phyloP scores from a whole-genome alignment of 352 stramenopile genomes.

The Phytophthora hibernalis region DNA sequence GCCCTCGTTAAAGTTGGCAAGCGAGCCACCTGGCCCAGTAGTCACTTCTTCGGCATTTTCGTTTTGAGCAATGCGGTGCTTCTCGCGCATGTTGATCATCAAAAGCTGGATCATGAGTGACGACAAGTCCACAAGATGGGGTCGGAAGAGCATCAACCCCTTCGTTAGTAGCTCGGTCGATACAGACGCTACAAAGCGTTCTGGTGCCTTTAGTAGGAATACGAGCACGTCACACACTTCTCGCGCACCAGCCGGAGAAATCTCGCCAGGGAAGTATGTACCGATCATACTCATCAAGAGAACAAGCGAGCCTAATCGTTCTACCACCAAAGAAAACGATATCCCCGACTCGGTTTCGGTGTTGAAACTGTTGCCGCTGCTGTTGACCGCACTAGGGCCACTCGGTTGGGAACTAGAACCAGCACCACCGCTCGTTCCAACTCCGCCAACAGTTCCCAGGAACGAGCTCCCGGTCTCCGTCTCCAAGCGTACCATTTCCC shows the following conservation, averaged over 20 bases:
- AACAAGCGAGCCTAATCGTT: constrained; percentile 73
- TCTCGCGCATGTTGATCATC: constrained; percentile 79
- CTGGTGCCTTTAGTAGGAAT: constrained; percentile 58
- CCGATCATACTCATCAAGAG: constrained; percentile 87
- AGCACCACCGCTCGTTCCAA: constrained; percentile 20
- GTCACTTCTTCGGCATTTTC: constrained; percentile 22
- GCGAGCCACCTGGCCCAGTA: constrained; percentile 42
- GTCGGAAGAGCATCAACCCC: constrained; percentile 84
- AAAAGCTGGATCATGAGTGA: constrained; percentile 78
- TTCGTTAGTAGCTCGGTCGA: constrained; percentile 83
- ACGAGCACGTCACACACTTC: constrained; percentile 88
- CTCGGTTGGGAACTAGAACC: constrained; percentile 23
- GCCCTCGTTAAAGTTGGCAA: constrained; percentile 37
- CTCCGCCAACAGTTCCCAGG: constrained; percentile 23
- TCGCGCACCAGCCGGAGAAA: constrained; percentile 71
- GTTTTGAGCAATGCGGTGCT: constrained; percentile 49
- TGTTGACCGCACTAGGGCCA: constrained; percentile 40
- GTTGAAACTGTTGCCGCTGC: constrained; percentile 25
- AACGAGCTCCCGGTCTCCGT: constrained; percentile 59
- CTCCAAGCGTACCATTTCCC: constrained; percentile 77
- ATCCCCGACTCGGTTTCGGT: constrained; percentile 19
- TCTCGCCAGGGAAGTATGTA: constrained; percentile 86
- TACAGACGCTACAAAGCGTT: constrained; percentile 68
- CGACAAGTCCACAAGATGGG: constrained; percentile 82
- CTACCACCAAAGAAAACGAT: constrained; percentile 51